These are phyloP conservation scores for Aspergillus affinis DNA, from an alignment of 495 filamentous ascomycete genomes.

Conservation along the genomic window DNA sequence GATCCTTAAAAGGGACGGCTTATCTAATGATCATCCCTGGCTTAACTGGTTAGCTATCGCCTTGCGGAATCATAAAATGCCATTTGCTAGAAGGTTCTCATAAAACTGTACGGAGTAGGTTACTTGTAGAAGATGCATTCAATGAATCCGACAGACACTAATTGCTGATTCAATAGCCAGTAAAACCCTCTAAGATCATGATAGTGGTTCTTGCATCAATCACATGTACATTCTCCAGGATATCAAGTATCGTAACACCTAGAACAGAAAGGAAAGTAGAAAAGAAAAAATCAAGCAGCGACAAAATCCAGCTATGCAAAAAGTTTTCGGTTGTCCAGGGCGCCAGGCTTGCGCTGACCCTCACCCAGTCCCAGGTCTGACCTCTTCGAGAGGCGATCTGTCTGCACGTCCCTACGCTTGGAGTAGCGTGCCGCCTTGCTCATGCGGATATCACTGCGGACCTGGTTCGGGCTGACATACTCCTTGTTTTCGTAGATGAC, in stretches of 20 bases:
- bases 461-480: conserved; percentile 94
- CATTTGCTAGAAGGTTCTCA: not conserved
- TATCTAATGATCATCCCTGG: conserved; percentile 20
- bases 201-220: conserved; percentile 37
- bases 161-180: not conserved
- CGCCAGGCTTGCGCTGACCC: conserved; percentile 61
- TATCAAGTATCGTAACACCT: conserved; percentile 34
- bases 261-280: conserved; percentile 20
- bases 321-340: conserved; percentile 75
- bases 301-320: conserved; percentile 60
- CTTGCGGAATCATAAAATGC: not conserved
- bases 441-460: conserved; percentile 74
- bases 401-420: conserved; percentile 65
- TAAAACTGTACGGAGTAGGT: not conserved
- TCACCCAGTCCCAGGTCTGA: conserved; percentile 72
- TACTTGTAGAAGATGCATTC: not conserved
- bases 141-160: not conserved
- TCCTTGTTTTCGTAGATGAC: conserved; percentile 99
- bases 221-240: conserved; percentile 41
- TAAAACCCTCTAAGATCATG: conserved; percentile 28
- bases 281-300: conserved; percentile 24
- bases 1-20: conserved; percentile 13
- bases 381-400: conserved; percentile 71
- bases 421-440: conserved; percentile 75
- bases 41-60: not conserved